phyloP scores from a whole-genome alignment of 1,284 basidiomycete genomes.

The Ustilago esculenta region DNA sequence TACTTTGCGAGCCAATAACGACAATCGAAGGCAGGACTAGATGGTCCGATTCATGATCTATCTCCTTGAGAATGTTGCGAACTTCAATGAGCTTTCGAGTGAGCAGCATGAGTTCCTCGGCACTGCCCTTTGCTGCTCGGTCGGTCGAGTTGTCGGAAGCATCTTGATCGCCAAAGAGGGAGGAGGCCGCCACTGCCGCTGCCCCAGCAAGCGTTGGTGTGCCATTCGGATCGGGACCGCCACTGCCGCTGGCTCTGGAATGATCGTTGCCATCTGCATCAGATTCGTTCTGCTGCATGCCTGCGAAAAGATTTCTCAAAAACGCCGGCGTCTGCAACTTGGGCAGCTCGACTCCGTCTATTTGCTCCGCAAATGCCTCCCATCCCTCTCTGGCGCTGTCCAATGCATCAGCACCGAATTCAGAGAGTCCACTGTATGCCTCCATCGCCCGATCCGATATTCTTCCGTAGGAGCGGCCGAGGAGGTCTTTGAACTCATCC shows the following conservation, averaged over 20 bases:
- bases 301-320: constrained; percentile 33
- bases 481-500: constrained; percentile 53
- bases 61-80: constrained; percentile 87
- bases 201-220: constrained; percentile 32
- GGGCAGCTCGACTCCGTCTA: constrained; percentile 45
- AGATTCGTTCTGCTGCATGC: constrained; percentile 3
- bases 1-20: constrained; percentile 97
- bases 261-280: constrained; percentile 9
- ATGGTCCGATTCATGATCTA: constrained; percentile 83
- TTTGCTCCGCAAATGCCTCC: constrained; percentile 36
- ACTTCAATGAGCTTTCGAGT: constrained; percentile 97
- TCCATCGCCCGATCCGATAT: constrained; percentile 42
- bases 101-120: constrained; percentile 79
- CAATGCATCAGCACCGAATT: constrained; percentile 43
- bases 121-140: constrained; percentile 13
- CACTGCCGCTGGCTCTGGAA: constrained; percentile 9
- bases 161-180: constrained; percentile 40
- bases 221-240: constrained; percentile 27
- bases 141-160: constrained; percentile 6
- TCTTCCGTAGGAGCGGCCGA: constrained; percentile 36
- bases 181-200: constrained; percentile 48
- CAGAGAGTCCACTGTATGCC: constrained; percentile 48
- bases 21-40: constrained; percentile 96
- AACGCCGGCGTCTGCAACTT: constrained; percentile 46
- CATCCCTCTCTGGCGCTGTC: constrained; percentile 43